These are phyloP conservation scores for Cymbidium sinense DNA, from an alignment of 106 monocot species.

Conservation along the genomic window DNA sequence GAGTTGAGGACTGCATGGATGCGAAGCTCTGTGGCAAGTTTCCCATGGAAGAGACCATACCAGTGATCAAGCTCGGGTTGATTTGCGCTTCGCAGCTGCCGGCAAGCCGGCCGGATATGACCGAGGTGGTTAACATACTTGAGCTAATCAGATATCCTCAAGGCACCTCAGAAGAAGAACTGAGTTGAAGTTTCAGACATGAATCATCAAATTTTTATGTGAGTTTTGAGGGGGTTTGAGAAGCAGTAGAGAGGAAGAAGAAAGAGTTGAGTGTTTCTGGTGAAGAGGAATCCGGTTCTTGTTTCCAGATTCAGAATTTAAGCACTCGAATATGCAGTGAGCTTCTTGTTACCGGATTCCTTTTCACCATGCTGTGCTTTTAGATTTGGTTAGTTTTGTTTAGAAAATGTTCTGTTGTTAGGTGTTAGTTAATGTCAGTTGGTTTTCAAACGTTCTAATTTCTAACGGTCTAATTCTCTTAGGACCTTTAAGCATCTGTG, in stretches of 20 bases:
- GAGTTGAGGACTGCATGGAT: conserved; percentile 44
- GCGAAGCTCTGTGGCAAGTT: conserved; percentile 45
- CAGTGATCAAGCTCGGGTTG: conserved; percentile 58
- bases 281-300: background rate
- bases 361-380: conserved; percentile 1
- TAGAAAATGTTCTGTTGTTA: background rate
- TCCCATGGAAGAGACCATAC: conserved; percentile 41
- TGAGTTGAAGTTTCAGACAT: conserved; percentile 11
- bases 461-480: background rate
- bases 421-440: background rate
- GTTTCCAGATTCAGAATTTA: background rate
- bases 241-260: background rate
- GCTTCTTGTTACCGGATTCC: background rate
- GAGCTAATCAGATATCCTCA: conserved; percentile 59
- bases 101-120: conserved; percentile 57
- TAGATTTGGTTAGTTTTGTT: conserved; percentile 1
- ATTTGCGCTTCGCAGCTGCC: conserved; percentile 62
- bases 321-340: background rate
- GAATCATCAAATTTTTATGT: background rate
- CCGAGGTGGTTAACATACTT: conserved; percentile 57
- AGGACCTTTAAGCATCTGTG: background rate
- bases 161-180: conserved; percentile 37
- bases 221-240: background rate
- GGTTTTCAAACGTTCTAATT: background rate
- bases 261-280: background rate